These are phyloP conservation scores for Dioscorea dumetorum DNA, from an alignment of 106 monocot genomes.

Conservation along the genomic window DNA sequence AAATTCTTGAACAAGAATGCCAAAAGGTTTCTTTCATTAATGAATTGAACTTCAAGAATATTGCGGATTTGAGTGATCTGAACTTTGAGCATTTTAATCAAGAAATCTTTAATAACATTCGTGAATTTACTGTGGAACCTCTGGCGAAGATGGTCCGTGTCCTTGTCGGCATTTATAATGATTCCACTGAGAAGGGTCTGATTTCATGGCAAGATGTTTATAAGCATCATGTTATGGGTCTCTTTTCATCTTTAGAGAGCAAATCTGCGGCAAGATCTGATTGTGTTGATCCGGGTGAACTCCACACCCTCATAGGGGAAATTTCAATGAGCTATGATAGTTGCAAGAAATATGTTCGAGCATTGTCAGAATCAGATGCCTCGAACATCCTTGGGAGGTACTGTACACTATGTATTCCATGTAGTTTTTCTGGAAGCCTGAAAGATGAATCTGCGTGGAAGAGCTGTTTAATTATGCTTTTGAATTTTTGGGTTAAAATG, in stretches of 20 bases:
- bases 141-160: slow-evolving; percentile 60
- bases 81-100: slow-evolving; percentile 76
- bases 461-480: slow-evolving; percentile 25
- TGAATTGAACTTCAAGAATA: slow-evolving; percentile 78
- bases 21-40: slow-evolving; percentile 50
- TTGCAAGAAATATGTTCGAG: slow-evolving; percentile 61
- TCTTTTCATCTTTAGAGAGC: slow-evolving; percentile 44
- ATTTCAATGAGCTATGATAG: slow-evolving; percentile 48
- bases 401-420: slow-evolving; percentile 40
- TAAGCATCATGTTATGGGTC: slow-evolving; percentile 52
- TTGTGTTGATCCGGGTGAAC: slow-evolving; percentile 25
- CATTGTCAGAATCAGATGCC: slow-evolving; percentile 37
- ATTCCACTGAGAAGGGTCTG: slow-evolving; percentile 44
- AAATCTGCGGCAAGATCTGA: slow-evolving; percentile 17
- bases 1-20: slow-evolving; percentile 85
- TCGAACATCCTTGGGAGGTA: slow-evolving; percentile 39
- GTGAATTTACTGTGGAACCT: slow-evolving; percentile 55
- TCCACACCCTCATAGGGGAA: slow-evolving; percentile 34
- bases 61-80: slow-evolving; percentile 61
- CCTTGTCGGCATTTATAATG: slow-evolving; percentile 41
- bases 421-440: slow-evolving; percentile 16
- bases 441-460: slow-evolving; percentile 35
- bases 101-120: slow-evolving; percentile 63
- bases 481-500: slow-evolving; percentile 73
- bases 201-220: slow-evolving; percentile 70